Evolutionary conservation across 257 asterid genomes (phyloP).

Genomic region (Orobanche coerulescens): DNA sequence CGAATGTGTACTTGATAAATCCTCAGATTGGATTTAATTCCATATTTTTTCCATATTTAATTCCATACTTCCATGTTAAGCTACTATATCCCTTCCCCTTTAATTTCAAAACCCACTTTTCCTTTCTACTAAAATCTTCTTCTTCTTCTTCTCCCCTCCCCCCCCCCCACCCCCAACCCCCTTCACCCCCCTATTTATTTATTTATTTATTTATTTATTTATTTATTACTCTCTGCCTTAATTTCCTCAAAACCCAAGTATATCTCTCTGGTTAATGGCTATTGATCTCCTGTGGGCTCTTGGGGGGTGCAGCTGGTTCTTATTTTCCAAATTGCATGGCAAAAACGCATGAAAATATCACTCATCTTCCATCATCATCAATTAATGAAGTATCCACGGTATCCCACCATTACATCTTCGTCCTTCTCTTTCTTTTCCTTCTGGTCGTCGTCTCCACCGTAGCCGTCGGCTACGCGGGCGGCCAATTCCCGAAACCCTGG

Average conservation of each 20-base stretch:
- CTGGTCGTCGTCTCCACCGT: slow-evolving; percentile 24
- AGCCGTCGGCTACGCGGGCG: neutral
- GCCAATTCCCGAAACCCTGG: no score
- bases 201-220: no score
- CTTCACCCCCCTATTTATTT: no score
- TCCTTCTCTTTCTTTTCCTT: slow-evolving; percentile 26
- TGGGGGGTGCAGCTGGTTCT: slow-evolving; percentile 48
- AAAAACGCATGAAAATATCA: slow-evolving; percentile 27
- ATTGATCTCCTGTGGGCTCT: slow-evolving; percentile 41
- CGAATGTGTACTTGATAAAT: no score
- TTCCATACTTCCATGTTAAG: slow-evolving; percentile 29
- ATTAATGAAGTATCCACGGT: slow-evolving; percentile 18
- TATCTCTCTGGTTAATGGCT: slow-evolving; percentile 52
- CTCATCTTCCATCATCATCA: slow-evolving; percentile 24
- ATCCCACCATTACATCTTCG: slow-evolving; percentile 10
- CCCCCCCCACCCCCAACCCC: no score
- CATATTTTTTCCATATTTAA: neutral
- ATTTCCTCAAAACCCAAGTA: neutral
- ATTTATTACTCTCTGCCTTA: slow-evolving; percentile 14
- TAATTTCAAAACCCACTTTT: slow-evolving; percentile 43
- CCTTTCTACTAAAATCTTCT: slow-evolving; percentile 24
- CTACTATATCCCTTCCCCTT: neutral
- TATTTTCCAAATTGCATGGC: slow-evolving; percentile 62
- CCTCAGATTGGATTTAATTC: no score
- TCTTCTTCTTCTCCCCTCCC: neutral